These are phyloP conservation scores for Suillus variegatus DNA, from an alignment of 768 basidiomycete genomes.

Conservation along the genomic window DNA sequence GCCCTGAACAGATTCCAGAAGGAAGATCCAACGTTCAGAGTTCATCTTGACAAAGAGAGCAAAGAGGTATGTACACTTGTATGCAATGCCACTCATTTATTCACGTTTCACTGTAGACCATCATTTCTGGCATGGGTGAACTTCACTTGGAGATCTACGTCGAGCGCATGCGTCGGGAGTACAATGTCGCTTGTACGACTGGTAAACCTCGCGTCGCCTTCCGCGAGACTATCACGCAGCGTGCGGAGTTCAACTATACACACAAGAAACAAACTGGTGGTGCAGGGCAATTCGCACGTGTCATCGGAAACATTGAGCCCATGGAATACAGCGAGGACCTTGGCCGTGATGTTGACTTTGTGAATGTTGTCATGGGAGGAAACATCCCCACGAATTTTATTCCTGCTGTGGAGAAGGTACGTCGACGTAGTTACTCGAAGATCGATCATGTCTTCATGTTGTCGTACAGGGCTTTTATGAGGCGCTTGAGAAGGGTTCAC, in stretches of 20 bases:
- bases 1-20: conserved; percentile 97
- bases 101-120: conserved; percentile 60
- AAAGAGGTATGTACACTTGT: conserved; percentile 76
- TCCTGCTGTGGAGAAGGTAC: conserved; percentile 91
- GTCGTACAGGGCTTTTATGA: conserved; percentile 83
- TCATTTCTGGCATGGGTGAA: conserved; percentile 99
- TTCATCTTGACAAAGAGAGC: conserved; percentile 91
- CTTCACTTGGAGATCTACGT: conserved; percentile 99
- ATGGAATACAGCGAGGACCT: conserved; percentile 75
- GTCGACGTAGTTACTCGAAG: conserved; percentile 14
- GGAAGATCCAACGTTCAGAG: conserved; percentile 98
- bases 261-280: conserved; percentile 99
- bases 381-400: conserved; percentile 91
- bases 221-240: conserved; percentile 89
- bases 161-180: conserved; percentile 98
- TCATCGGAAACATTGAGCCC: conserved; percentile 89
- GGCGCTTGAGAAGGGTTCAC: conserved; percentile 86
- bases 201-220: conserved; percentile 97
- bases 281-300: conserved; percentile 94
- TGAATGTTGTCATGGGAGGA: conserved; percentile 87
- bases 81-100: conserved; percentile 1
- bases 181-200: conserved; percentile 89
- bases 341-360: conserved; percentile 83
- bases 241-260: conserved; percentile 82
- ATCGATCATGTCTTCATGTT: neutral